Percentiles rank a stretch among this genome's conserved stretches.
Evolutionary conservation across 805 yeast genomes (phyloP).

Genomic region (Metschnikowia chrysomelidarum): DNA sequence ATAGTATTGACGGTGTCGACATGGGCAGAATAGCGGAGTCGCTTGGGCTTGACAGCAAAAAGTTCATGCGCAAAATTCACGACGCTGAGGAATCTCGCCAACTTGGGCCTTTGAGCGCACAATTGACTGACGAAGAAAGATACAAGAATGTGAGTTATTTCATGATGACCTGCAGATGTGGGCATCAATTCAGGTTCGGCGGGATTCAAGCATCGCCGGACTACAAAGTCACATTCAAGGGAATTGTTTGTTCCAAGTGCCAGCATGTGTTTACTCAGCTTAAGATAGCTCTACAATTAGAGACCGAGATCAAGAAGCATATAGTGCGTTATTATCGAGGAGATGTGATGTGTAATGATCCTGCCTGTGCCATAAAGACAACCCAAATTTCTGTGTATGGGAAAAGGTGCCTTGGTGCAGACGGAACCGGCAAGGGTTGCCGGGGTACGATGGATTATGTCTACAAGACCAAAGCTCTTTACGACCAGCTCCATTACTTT

Average conservation of each 20-base stretch:
- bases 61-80: slow-evolving; percentile 48
- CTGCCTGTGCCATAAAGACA: slow-evolving; percentile 74
- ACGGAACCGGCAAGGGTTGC: slow-evolving; percentile 60
- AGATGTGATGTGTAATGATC: slow-evolving; percentile 81
- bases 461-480: slow-evolving; percentile 76
- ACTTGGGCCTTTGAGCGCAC: slow-evolving; percentile 76
- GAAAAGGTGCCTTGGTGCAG: slow-evolving; percentile 69
- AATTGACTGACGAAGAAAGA: slow-evolving; percentile 77
- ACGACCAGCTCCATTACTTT: slow-evolving; percentile 81
- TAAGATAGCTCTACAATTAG: slow-evolving; percentile 69
- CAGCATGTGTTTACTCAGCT: slow-evolving; percentile 48
- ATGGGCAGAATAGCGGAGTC: slow-evolving; percentile 70
- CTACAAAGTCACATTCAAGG: slow-evolving; percentile 62
- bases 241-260: slow-evolving; percentile 70
- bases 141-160: slow-evolving; percentile 64
- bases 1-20: slow-evolving; percentile 84
- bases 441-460: slow-evolving; percentile 80
- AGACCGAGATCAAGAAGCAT: slow-evolving; percentile 63
- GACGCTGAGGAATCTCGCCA: slow-evolving; percentile 42
- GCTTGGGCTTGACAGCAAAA: slow-evolving; percentile 73
- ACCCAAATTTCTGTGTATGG: slow-evolving; percentile 90
- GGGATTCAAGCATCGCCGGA: slow-evolving; percentile 68
- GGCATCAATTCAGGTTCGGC: slow-evolving; percentile 58
- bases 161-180: slow-evolving; percentile 61
- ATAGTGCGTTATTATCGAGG: slow-evolving; percentile 82